These are phyloP conservation scores for Zygotorulaspora florentina DNA, from an alignment of 805 yeast species.

Conservation along the genomic window DNA sequence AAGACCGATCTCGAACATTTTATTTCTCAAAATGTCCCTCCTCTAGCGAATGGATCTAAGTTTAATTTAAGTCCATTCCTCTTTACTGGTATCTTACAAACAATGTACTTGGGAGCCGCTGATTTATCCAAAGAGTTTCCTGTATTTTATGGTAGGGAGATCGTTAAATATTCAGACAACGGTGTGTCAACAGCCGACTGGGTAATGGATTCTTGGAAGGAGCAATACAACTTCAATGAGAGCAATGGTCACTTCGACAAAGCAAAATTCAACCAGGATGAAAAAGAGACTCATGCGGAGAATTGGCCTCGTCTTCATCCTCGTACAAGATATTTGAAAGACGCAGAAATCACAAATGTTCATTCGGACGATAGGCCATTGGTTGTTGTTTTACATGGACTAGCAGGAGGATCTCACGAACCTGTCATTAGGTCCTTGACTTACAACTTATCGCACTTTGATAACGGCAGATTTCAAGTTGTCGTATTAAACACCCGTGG, in stretches of 20 bases:
- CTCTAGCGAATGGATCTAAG: slow-evolving; percentile 43
- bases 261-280: slow-evolving; percentile 33
- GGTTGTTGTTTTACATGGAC: slow-evolving; percentile 62
- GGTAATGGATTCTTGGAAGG: slow-evolving; percentile 38
- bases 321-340: slow-evolving; percentile 57
- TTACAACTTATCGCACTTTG: slow-evolving; percentile 39
- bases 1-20: slow-evolving; percentile 22
- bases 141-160: slow-evolving; percentile 71
- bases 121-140: slow-evolving; percentile 48
- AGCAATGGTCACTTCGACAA: slow-evolving; percentile 20
- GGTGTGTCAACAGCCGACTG: slow-evolving; percentile 75
- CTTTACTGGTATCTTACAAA: slow-evolving; percentile 74
- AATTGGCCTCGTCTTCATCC: slow-evolving; percentile 62
- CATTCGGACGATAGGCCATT: slow-evolving; percentile 48
- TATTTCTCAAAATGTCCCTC: slow-evolving; percentile 38
- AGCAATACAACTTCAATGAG: slow-evolving; percentile 16
- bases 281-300: slow-evolving; percentile 43
- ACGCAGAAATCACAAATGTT: slow-evolving; percentile 38
- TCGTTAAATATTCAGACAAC: slow-evolving; percentile 56
- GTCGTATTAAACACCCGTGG: slow-evolving; percentile 69
- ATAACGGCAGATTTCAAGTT: slow-evolving; percentile 47
- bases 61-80: slow-evolving; percentile 59
- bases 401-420: slow-evolving; percentile 79
- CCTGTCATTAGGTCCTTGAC: slow-evolving; percentile 60
- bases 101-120: slow-evolving; percentile 59